Evolutionary conservation across 306 rosid species (phyloP), one percentile per base, ranked within the genome.

Genomic region (Crotalaria pallida): DNA sequence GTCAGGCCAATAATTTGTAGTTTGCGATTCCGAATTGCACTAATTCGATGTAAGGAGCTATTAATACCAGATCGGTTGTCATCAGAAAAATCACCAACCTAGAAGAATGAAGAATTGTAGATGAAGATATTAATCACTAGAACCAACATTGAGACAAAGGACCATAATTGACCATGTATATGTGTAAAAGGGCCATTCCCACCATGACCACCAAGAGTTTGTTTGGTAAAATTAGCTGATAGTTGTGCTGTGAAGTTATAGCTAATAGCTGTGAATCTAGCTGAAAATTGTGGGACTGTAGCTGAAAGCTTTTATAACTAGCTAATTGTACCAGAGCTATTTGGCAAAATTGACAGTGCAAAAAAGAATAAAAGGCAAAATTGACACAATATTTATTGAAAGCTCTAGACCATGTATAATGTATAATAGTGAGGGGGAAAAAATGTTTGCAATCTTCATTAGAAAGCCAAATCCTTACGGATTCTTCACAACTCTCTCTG

Each of bases 61-160:
- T 91, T 67, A 59, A 95, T 95, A 53, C 99, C 99, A 0, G 99
- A 95, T 10, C 99, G 88, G 91, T 95, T 95, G 81, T 95, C 99
- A 77, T 95, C 99, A 11, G 99, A 89, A 81, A 95, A 95, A 3
- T 95, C 97, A 61, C 96, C 97, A 68, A 91, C 96, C 99, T 95
- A 83, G 27, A 68, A 53, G 16, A 24, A 43, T 16, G 38, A 75
- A 31, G 23, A 65, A 79, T 41, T 21, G 23, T 19, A 36, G 18
- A 9, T 4, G 26, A 71, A 60, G 48, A 19, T 48, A 57, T 65
- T 53, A 79, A 22, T 11, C 34, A 36, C 27, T 22, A 50, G 13
- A 33, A 41, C 74, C 33, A 58, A 45, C 51, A 77, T n/a, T 52
- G 18, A 22, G 38, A 38, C 1, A 61, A 56, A 7, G 43, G 18